phyloP scores from a whole-genome alignment of 441 rosid species.

The Lepidium campestre region DNA sequence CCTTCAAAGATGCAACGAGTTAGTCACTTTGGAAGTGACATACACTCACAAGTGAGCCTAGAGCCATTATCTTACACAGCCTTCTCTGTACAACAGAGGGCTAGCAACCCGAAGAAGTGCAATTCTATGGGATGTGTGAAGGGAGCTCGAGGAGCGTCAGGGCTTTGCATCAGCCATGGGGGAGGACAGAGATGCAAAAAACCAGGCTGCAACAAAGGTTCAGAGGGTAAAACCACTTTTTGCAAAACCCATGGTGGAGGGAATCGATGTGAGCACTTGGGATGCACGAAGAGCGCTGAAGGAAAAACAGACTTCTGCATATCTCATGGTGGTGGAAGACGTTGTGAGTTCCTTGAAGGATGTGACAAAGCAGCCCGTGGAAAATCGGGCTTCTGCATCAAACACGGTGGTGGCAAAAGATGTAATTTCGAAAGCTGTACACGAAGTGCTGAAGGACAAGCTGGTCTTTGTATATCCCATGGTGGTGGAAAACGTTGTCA shows the following conservation, averaged over 20 bases:
- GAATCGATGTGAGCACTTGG: constrained; percentile 74
- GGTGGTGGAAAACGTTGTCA: constrained; percentile 93
- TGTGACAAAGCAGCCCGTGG: constrained; percentile 87
- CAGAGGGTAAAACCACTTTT: constrained; percentile 77
- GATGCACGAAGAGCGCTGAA: constrained; percentile 92
- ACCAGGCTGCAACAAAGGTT: constrained; percentile 80
- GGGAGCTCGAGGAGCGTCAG: constrained; percentile 81
- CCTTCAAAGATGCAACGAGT: constrained; percentile 28
- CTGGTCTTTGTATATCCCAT: constrained; percentile 90
- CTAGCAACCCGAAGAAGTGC: constrained; percentile 56
- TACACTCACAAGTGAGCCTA: constrained; percentile 30
- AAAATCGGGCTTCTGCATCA: constrained; percentile 80
- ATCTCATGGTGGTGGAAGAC: constrained; percentile 88
- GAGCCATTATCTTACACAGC: constrained; percentile 39
- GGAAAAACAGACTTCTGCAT: constrained; percentile 84
- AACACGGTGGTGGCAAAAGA: constrained; percentile 91
- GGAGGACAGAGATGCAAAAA: constrained; percentile 93
- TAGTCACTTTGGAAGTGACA: constrained; percentile 24
- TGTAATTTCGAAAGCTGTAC: constrained; percentile 69
- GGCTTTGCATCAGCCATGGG: constrained; percentile 84
- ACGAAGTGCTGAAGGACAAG: constrained; percentile 89
- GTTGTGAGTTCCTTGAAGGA: constrained; percentile 58
- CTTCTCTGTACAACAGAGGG: constrained; percentile 18
- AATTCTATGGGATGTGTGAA: constrained; percentile 65
- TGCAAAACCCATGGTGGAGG: constrained; percentile 95